Percentiles rank a stretch among this genome's conserved stretches.
These are phyloP conservation scores for Arthrobotrys conoides DNA, from an alignment of 2,329 filamentous ascomycete genomes.

Conservation along the genomic window DNA sequence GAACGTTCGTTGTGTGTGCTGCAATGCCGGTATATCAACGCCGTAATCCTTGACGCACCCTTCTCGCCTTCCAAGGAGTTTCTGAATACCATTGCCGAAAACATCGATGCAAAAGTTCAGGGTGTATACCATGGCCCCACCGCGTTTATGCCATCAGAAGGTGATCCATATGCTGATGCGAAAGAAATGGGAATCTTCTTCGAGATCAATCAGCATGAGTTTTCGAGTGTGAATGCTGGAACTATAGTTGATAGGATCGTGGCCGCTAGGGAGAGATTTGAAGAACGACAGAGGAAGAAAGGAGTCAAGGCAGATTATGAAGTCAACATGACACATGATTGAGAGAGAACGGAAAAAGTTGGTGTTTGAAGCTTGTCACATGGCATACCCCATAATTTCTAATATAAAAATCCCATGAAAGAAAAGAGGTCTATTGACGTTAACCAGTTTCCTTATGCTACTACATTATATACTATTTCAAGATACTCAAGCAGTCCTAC, in stretches of 20 bases:
- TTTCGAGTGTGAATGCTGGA: slow-evolving; percentile 88
- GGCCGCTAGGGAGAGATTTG: slow-evolving; percentile 86
- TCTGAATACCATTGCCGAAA: slow-evolving; percentile 79
- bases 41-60: slow-evolving; percentile 89
- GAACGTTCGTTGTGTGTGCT: slow-evolving; percentile 95
- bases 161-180: slow-evolving; percentile 74
- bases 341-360: background rate
- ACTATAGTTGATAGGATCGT: slow-evolving; percentile 93
- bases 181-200: slow-evolving; percentile 87
- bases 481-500: slow-evolving; percentile 7
- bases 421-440: background rate
- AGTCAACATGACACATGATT: slow-evolving; percentile 65
- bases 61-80: slow-evolving; percentile 87
- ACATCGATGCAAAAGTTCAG: slow-evolving; percentile 65
- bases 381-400: slow-evolving; percentile 3
- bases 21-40: slow-evolving; percentile 93
- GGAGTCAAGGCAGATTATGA: slow-evolving; percentile 87
- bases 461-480: background rate
- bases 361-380: slow-evolving; percentile 3
- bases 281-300: slow-evolving; percentile 91
- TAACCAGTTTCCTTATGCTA: background rate
- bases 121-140: slow-evolving; percentile 98
- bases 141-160: slow-evolving; percentile 80
- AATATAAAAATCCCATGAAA: background rate
- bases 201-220: slow-evolving; percentile 82